These are phyloP conservation scores for Wickerhamomyces kurtzmanii DNA, from an alignment of 805 yeast species.

Conservation along the genomic window DNA sequence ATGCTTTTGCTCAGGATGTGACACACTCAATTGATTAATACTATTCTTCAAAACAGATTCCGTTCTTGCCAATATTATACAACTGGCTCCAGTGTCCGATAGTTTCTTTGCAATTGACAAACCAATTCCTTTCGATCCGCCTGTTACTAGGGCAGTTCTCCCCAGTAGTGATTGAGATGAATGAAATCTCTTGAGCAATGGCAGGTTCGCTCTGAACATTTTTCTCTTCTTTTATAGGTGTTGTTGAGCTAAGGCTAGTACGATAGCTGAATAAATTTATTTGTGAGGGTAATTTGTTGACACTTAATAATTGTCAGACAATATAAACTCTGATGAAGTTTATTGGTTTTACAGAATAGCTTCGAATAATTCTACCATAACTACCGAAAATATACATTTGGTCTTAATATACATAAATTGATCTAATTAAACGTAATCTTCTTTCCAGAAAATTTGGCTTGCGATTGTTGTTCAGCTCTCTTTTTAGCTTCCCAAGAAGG, in stretches of 20 bases:
- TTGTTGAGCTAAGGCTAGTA: too few species aligned
- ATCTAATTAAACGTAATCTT: constrained; percentile 62
- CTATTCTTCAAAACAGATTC: constrained; percentile 22
- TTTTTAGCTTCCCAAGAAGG: constrained; percentile 98
- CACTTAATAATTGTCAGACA: too few species aligned
- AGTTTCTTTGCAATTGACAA: constrained; percentile 39
- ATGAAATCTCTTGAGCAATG: constrained; percentile 5
- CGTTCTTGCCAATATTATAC: constrained; percentile 43
- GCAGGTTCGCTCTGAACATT: too few species aligned
- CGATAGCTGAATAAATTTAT: too few species aligned
- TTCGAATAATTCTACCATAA: too few species aligned
- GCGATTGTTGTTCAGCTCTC: constrained; percentile 58
- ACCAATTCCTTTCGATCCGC: constrained; percentile 68
- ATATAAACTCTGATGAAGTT: too few species aligned
- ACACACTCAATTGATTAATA: constrained; percentile 6
- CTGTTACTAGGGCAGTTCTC: constrained; percentile 47
- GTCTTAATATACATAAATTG: background rate
- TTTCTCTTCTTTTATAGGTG: too few species aligned
- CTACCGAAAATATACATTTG: too few species aligned
- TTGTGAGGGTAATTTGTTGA: too few species aligned
- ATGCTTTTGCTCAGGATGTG: constrained; percentile 18
- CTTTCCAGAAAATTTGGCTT: constrained; percentile 72
- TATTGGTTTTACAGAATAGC: too few species aligned
- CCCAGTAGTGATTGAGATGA: constrained; percentile 8
- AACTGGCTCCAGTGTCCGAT: constrained; percentile 39